Evolutionary conservation across 129 eudicot genomes (phyloP).

Genomic region (Arctium lappa): DNA sequence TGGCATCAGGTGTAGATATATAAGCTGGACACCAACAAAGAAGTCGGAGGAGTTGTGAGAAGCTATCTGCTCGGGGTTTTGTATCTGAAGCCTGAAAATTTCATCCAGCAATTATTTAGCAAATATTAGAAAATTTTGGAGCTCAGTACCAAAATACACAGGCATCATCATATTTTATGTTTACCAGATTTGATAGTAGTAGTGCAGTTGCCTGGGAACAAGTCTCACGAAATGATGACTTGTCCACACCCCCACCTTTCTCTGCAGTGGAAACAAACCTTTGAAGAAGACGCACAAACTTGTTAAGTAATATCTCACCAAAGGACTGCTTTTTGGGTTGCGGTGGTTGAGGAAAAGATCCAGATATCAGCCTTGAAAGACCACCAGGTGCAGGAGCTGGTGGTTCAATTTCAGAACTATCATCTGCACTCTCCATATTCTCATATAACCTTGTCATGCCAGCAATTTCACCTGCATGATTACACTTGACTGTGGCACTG

Average conservation of each 20-base stretch:
- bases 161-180: background rate
- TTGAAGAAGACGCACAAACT: slow-evolving; percentile 87
- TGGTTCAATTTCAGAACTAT: slow-evolving; percentile 36
- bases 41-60: slow-evolving; percentile 96
- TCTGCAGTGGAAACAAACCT: slow-evolving; percentile 84
- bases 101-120: slow-evolving; percentile 5
- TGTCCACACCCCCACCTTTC: slow-evolving; percentile 82
- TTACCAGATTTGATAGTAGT: slow-evolving; percentile 90
- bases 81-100: slow-evolving; percentile 72
- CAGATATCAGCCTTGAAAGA: slow-evolving; percentile 54
- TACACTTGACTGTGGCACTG: slow-evolving; percentile 93
- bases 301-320: slow-evolving; percentile 66
- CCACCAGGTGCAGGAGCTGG: slow-evolving; percentile 45
- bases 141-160: background rate
- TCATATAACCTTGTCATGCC: slow-evolving; percentile 97
- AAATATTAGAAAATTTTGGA: background rate
- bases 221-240: slow-evolving; percentile 84
- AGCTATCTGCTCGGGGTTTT: slow-evolving; percentile 69
- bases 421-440: slow-evolving; percentile 71
- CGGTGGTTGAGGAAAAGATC: slow-evolving; percentile 43
- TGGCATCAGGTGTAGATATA: slow-evolving; percentile 83
- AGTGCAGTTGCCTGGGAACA: slow-evolving; percentile 98
- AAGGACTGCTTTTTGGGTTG: slow-evolving; percentile 62
- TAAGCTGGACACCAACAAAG: slow-evolving; percentile 99
- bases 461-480: slow-evolving; percentile 97